Conservation (phyloP, 345 rosid species). For the Citrus reticulata region DNA sequence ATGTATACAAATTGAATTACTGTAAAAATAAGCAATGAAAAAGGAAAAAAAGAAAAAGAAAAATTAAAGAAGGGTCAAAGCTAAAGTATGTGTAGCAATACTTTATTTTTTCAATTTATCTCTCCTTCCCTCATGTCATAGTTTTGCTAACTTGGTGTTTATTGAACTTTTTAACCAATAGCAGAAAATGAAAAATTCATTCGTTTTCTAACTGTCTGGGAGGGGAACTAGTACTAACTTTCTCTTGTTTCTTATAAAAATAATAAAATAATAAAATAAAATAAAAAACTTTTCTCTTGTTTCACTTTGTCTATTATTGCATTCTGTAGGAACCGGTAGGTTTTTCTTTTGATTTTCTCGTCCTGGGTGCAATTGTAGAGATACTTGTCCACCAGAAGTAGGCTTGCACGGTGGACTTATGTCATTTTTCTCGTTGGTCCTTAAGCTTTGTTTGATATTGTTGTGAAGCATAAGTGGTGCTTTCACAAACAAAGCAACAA, state of each 20-base stretch:
- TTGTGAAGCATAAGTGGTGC: no score
- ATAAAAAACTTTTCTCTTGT: not conserved
- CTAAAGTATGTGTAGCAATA: slow-evolving; percentile 26
- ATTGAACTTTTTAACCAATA: not conserved
- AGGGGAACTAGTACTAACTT: not conserved
- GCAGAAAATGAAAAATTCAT: not conserved
- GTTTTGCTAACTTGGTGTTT: not conserved
- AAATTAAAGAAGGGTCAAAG: not conserved
- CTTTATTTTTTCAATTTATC: slow-evolving; percentile 31
- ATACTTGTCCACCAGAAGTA: not conserved
- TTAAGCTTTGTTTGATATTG: no score
- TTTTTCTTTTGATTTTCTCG: not conserved
- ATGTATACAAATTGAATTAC: slow-evolving; percentile 21
- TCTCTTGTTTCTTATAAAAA: no score
- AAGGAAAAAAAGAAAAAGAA: not conserved
- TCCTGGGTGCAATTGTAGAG: not conserved
- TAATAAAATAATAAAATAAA: no score
- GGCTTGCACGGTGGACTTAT: not conserved
- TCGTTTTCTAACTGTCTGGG: not conserved
- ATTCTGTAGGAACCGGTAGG: not conserved
- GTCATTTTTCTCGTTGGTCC: no score
- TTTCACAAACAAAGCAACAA: no score
- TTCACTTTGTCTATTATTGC: not conserved
- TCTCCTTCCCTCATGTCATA: not conserved
- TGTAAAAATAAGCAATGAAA: slow-evolving; percentile 20